Evolutionary conservation across 2,329 filamentous ascomycete genomes (phyloP).

Genomic region (Aspergillaceae sp.): DNA sequence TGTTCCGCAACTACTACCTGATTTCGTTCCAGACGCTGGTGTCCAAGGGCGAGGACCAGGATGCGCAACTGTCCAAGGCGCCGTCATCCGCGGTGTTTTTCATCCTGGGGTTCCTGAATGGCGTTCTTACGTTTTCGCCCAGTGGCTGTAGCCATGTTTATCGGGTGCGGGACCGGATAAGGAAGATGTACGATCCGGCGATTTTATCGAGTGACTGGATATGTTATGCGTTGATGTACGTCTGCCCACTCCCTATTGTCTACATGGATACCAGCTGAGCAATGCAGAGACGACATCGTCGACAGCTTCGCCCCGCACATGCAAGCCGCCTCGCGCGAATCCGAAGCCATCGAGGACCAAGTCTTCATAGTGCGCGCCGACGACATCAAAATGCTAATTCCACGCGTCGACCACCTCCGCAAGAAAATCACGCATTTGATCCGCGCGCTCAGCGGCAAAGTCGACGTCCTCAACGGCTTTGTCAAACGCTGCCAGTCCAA

Average conservation of each 20-base stretch:
- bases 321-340: conserved; percentile 70
- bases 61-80: conserved; percentile 36
- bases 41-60: conserved; percentile 58
- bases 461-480: conserved; percentile 91
- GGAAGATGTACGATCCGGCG: conserved; percentile 82
- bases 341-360: conserved; percentile 87
- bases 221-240: conserved; percentile 91
- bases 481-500: conserved; percentile 80
- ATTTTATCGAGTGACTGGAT: conserved; percentile 94
- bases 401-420: conserved; percentile 75
- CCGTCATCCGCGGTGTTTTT: conserved; percentile 91
- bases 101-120: conserved; percentile 88
- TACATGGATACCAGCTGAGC: background rate
- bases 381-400: conserved; percentile 75
- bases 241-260: conserved; percentile 5
- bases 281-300: conserved; percentile 76
- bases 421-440: conserved; percentile 89
- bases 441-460: conserved; percentile 84
- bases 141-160: conserved; percentile 72
- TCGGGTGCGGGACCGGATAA: conserved; percentile 80
- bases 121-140: conserved; percentile 88
- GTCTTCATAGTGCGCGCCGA: conserved; percentile 86
- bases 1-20: conserved; percentile 95
- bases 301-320: conserved; percentile 88
- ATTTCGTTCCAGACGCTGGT: conserved; percentile 88